phyloP scores from a whole-genome alignment of 2,329 filamentous ascomycete species.

The Cadophora gregata region DNA sequence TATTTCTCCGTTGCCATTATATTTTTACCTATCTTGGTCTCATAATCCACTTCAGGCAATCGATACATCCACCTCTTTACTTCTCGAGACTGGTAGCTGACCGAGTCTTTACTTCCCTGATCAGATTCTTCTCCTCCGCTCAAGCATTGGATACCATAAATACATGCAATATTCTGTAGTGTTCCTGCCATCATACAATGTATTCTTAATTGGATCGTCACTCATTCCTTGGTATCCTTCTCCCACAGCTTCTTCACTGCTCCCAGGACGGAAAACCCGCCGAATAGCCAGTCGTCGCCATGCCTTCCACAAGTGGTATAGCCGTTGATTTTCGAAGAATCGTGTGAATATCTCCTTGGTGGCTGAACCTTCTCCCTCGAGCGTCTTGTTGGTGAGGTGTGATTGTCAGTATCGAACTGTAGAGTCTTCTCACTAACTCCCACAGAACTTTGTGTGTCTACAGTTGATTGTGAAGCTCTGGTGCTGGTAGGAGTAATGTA shows the following conservation, averaged over 20 bases:
- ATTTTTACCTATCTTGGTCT: too few relatives aligned
- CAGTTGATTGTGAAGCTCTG: conserved; percentile 1
- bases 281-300: conserved; percentile 40
- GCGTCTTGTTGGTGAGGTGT: background rate
- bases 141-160: conserved; percentile 6
- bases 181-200: background rate
- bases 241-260: conserved; percentile 32
- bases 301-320: conserved; percentile 39
- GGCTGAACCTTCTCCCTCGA: conserved; percentile 13
- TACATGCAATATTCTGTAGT: too few relatives aligned
- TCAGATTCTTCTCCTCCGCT: background rate
- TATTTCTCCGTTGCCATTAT: background rate
- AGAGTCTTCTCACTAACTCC: conserved; percentile 13
- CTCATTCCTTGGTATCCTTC: conserved; percentile 22
- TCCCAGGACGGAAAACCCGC: conserved; percentile 28
- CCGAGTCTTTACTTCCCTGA: background rate
- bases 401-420: conserved; percentile 13
- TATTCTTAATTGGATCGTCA: background rate
- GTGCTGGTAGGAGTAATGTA: background rate
- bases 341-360: conserved; percentile 22
- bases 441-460: conserved; percentile 11
- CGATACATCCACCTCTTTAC: background rate
- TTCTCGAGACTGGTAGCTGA: background rate
- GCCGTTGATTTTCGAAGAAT: conserved; percentile 31
- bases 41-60: background rate